Conservation (phyloP, 106 monocot species). For the Amphibolis antarctica region DNA sequence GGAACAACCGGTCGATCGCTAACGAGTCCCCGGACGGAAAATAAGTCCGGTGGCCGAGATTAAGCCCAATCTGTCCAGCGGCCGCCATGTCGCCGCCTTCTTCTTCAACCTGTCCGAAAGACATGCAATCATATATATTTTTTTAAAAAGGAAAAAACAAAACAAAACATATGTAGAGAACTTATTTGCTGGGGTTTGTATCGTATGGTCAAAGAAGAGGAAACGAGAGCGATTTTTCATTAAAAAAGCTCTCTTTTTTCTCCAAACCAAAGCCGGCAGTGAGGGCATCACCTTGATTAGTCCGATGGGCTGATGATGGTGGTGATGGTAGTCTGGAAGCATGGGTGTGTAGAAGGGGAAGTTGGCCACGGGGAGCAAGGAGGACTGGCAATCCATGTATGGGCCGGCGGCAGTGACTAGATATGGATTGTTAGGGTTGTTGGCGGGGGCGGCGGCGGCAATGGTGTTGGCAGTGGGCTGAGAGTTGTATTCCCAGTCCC, state of each 20-base stretch:
- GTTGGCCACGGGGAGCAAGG: constrained; percentile 1
- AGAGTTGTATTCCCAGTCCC: constrained; percentile 3
- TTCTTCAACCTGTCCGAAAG: neutral
- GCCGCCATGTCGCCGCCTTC: neutral
- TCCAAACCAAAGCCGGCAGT: no score
- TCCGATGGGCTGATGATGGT: constrained; percentile 1
- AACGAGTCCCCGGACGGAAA: constrained; percentile 21
- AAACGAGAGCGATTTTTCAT: no score
- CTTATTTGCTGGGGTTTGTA: no score
- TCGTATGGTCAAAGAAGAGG: no score
- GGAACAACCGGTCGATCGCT: constrained; percentile 19
- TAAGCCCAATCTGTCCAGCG: constrained; percentile 17
- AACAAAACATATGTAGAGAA: no score
- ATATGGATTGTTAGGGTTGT: neutral
- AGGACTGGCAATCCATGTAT: neutral
- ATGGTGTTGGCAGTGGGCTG: neutral
- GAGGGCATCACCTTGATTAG: neutral
- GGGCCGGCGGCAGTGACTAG: neutral
- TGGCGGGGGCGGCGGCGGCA: neutral
- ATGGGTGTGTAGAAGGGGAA: constrained; percentile 1
- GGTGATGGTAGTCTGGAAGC: neutral
- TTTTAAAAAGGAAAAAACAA: neutral
- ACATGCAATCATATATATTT: neutral
- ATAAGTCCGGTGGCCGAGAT: constrained; percentile 36
- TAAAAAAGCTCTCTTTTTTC: no score